Conservation (phyloP, 768 basidiomycete species). For the Chlorophyllum brunneum region DNA sequence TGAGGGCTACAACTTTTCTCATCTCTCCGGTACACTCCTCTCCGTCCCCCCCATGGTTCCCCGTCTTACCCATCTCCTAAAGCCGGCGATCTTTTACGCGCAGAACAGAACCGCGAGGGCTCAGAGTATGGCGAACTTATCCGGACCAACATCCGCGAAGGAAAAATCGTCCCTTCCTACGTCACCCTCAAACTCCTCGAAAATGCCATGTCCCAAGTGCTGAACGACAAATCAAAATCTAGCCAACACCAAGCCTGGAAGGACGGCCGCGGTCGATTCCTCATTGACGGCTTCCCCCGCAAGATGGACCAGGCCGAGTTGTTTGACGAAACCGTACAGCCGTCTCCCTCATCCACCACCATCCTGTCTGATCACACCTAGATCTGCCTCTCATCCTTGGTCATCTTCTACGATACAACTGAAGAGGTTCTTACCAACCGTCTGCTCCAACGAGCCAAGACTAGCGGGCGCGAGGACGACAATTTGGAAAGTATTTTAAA, state of each 20-base stretch:
- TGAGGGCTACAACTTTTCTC: constrained; percentile 80
- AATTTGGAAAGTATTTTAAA: constrained; percentile 94
- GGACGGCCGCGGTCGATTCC: constrained; percentile 75
- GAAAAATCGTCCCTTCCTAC: constrained; percentile 93
- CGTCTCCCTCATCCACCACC: neutral
- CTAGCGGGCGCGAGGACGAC: constrained; percentile 94
- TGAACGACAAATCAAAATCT: constrained; percentile 37
- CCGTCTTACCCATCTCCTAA: constrained; percentile 13
- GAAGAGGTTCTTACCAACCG: constrained; percentile 86
- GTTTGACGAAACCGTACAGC: constrained; percentile 82
- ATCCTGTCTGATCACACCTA: constrained; percentile 23
- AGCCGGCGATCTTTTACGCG: constrained; percentile 98
- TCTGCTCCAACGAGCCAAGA: constrained; percentile 86
- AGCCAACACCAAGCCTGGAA: constrained; percentile 54
- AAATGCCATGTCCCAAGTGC: constrained; percentile 77
- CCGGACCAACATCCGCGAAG: constrained; percentile 83
- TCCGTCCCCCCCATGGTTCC: neutral
- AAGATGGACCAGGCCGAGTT: constrained; percentile 97
- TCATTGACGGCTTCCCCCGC: constrained; percentile 96
- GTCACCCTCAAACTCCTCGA: constrained; percentile 94
- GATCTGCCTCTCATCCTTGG: constrained; percentile 79
- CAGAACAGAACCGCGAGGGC: constrained; percentile 85
- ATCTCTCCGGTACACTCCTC: constrained; percentile 74
- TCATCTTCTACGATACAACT: constrained; percentile 84
- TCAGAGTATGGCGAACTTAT: constrained; percentile 84